Base-by-base conservation (phyloP, 768 basidiomycete genomes). In the Hypholoma sublateritium region DNA sequence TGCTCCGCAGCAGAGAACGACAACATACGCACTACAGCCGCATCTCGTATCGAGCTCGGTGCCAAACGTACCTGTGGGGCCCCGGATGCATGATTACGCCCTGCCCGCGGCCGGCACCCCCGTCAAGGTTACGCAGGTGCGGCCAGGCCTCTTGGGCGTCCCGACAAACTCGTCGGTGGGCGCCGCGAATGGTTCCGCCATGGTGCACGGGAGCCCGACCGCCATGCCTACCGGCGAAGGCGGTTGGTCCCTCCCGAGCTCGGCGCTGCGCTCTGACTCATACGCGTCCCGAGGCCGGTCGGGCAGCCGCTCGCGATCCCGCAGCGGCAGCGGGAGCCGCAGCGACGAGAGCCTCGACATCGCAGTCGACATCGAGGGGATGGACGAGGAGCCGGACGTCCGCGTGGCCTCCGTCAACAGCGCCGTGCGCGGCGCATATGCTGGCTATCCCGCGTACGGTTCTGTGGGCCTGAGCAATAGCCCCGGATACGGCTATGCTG, bases 51-150 rank as follows among this genome's bases (percentile, higher is more conserved):
- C 65, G 32, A 56, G 62, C n/a, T 62, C 69, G 13, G 65, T 67
- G 22, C 61, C 63, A 2, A 62, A 58, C 56, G 62, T 32, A 12
- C 55, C 60, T 14, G 28, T 56, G 12, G 39, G 60, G 11, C 87
- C 89, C 2, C 80, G 83, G 43, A 70, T 90, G 64, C 87, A 89
- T 60, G 83, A 88, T 67, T 89, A 87, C 64, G 66, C 84, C 39
- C 69, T 88, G 50, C 77, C 81, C 34, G 61, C 73, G 13, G 67
- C 63, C 58, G 44, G 70, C 53, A 43, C 17, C 12, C 72, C 24
- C 76, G 76, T 58, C 37, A 53, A 49, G 12, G 75, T 85, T 41
- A 84, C 84, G 4, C 84, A 85, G 53, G 72, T 89, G 16, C 78
- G 84, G 34, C 86, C 87, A 17, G 85, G 86, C 9, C 67, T 88